Evolutionary conservation across 495 filamentous ascomycete genomes (phyloP).

Genomic region (Sabuloglossum arenarium): DNA sequence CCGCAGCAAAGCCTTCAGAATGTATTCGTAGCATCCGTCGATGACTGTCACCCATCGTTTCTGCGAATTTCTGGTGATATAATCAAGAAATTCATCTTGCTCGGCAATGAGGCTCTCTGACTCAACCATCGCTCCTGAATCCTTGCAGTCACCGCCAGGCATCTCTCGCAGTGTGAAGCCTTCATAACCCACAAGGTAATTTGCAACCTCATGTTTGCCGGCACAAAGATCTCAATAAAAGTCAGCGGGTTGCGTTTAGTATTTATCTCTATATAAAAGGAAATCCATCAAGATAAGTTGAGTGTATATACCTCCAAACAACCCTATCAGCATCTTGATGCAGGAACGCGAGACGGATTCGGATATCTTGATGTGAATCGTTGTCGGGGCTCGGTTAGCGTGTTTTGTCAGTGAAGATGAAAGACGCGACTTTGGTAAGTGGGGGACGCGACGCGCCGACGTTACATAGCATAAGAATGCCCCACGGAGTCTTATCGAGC

Average conservation of each 20-base stretch:
- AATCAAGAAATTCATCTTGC: constrained; percentile 48
- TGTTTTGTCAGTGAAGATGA: background rate
- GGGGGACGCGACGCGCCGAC: background rate
- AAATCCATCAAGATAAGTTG: constrained; percentile 1
- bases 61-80: constrained; percentile 69
- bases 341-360: background rate
- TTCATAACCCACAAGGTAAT: constrained; percentile 58
- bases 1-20: constrained; percentile 48
- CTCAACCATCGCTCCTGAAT: constrained; percentile 19
- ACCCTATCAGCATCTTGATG: constrained; percentile 63
- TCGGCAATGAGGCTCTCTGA: constrained; percentile 28
- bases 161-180: constrained; percentile 34
- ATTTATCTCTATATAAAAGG: background rate
- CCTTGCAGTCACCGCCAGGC: background rate
- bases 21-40: constrained; percentile 43
- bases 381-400: background rate
- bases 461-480: too few species aligned
- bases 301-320: constrained; percentile 57
- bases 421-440: background rate
- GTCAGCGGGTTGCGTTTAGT: constrained; percentile 9
- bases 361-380: background rate
- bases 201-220: constrained; percentile 69
- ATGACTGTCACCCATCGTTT: constrained; percentile 58
- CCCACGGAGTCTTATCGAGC: too few species aligned
- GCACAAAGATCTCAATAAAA: constrained; percentile 53